A percentile compares a stretch with the other conserved stretches of the same genome.
Evolutionary conservation across 2,329 filamentous ascomycete genomes (phyloP).

Genomic region (Epichloe festucae): DNA sequence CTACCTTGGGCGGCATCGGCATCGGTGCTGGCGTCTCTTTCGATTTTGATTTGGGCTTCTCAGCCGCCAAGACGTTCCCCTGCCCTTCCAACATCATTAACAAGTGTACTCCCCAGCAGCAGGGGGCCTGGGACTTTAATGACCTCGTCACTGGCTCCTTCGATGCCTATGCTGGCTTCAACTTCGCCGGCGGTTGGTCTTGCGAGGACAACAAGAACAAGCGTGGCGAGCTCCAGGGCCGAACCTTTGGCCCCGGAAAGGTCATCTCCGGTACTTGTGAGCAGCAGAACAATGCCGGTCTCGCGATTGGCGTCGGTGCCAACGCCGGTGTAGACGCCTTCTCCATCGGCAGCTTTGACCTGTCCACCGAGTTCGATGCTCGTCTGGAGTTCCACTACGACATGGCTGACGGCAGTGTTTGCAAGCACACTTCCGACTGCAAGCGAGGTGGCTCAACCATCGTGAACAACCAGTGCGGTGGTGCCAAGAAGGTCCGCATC

Average conservation of each 20-base stretch:
- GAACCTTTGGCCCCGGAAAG: conserved; percentile 36
- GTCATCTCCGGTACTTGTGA: conserved; percentile 45
- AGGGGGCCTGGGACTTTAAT: conserved; percentile 58
- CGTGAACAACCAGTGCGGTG: conserved; percentile 82
- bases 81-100: conserved; percentile 65
- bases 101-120: conserved; percentile 59
- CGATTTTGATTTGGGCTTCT: conserved; percentile 7
- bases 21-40: conserved; percentile 5
- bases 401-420: conserved; percentile 71
- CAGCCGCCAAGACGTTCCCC: conserved; percentile 36
- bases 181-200: conserved; percentile 56
- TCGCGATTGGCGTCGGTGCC: conserved; percentile 43
- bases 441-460: conserved; percentile 54
- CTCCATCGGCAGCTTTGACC: conserved; percentile 62
- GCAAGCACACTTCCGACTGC: conserved; percentile 66
- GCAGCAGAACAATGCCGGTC: conserved; percentile 32
- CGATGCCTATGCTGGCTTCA: conserved; percentile 55
- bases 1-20: conserved; percentile 22
- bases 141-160: conserved; percentile 50
- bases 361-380: conserved; percentile 62
- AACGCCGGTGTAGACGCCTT: conserved; percentile 35
- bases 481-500: conserved; percentile 70
- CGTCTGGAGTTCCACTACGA: conserved; percentile 76
- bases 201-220: conserved; percentile 48
- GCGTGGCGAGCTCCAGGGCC: conserved; percentile 41